These are phyloP conservation scores for Trichoderma sp. DNA, from an alignment of 2,329 filamentous ascomycete genomes.

Conservation along the genomic window DNA sequence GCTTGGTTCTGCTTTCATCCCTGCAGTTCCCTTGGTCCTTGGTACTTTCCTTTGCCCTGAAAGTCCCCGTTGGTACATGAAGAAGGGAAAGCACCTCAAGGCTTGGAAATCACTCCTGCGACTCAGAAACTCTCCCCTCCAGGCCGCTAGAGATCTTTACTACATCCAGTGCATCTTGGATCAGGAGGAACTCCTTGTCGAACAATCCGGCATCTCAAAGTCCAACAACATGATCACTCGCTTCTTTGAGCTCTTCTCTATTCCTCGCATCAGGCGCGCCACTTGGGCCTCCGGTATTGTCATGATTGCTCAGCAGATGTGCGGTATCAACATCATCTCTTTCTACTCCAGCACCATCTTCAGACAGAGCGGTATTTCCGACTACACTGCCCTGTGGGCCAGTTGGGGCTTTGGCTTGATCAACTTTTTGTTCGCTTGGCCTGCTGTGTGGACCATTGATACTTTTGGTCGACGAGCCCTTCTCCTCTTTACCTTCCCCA, in stretches of 20 bases:
- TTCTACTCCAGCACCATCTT: constrained; percentile 56
- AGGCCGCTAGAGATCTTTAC: constrained; percentile 66
- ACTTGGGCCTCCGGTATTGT: constrained; percentile 69
- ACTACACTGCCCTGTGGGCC: constrained; percentile 46
- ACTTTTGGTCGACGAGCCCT: constrained; percentile 64
- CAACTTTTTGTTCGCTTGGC: constrained; percentile 67
- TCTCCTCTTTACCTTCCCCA: constrained; percentile 65
- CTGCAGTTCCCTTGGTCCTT: constrained; percentile 63
- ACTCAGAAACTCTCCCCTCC: constrained; percentile 61
- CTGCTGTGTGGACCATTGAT: constrained; percentile 66
- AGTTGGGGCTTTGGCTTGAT: constrained; percentile 55
- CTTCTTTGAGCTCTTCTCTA: constrained; percentile 60
- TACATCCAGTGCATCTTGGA: constrained; percentile 55
- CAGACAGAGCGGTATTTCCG: constrained; percentile 45
- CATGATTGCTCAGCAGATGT: constrained; percentile 69
- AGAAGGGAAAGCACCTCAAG: constrained; percentile 58
- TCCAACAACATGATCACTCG: constrained; percentile 54
- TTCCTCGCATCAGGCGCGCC: constrained; percentile 62
- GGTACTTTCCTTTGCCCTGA: constrained; percentile 65
- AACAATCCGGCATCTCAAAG: constrained; percentile 38
- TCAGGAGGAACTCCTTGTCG: constrained; percentile 38
- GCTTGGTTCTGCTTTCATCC: constrained; percentile 66
- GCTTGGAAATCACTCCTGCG: constrained; percentile 61
- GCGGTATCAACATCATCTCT: constrained; percentile 58
- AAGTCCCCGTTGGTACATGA: constrained; percentile 68